Evolutionary conservation across 371 early-diverging fungal genomes (phyloP).

Genomic region (Mortierella sp.): DNA sequence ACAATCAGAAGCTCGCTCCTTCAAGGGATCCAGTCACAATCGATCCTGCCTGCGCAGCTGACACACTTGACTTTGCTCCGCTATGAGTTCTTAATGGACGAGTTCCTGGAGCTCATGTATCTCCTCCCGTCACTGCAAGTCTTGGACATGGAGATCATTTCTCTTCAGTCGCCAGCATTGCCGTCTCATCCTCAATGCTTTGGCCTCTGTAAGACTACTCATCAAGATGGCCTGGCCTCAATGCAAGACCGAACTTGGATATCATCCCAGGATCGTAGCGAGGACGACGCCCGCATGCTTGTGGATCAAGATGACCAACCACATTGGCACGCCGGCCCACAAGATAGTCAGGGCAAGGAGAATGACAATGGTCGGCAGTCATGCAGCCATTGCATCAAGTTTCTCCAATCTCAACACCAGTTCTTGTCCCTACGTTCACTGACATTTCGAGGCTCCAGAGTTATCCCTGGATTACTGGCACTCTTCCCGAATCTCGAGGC

Average conservation of each 20-base stretch:
- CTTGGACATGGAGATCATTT: conserved; percentile 25
- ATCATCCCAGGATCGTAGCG: neutral
- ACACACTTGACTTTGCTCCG: conserved; percentile 21
- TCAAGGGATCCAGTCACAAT: conserved; percentile 20
- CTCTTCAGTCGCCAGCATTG: conserved; percentile 1
- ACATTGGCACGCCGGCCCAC: neutral
- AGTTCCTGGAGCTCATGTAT: conserved; percentile 24
- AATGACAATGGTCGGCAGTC: neutral
- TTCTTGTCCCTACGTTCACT: conserved; percentile 18
- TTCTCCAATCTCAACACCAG: conserved; percentile 2
- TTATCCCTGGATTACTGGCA: conserved; percentile 18
- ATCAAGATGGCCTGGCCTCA: neutral
- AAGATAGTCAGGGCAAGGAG: neutral
- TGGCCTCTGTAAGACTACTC: neutral
- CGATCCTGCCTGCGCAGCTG: conserved; percentile 11
- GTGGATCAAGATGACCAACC: conserved; percentile 11
- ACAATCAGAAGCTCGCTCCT: conserved; percentile 20
- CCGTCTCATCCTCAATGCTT: neutral
- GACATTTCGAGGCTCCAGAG: conserved; percentile 21
- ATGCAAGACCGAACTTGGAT: too few relatives aligned
- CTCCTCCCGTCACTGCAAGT: conserved; percentile 24
- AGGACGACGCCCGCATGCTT: conserved; percentile 13
- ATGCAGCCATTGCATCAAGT: neutral
- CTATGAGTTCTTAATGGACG: conserved; percentile 27
- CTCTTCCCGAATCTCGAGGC: conserved; percentile 23